Base-by-base conservation (phyloP, 2,329 filamentous ascomycete species). In the Ramularia endophylla region DNA sequence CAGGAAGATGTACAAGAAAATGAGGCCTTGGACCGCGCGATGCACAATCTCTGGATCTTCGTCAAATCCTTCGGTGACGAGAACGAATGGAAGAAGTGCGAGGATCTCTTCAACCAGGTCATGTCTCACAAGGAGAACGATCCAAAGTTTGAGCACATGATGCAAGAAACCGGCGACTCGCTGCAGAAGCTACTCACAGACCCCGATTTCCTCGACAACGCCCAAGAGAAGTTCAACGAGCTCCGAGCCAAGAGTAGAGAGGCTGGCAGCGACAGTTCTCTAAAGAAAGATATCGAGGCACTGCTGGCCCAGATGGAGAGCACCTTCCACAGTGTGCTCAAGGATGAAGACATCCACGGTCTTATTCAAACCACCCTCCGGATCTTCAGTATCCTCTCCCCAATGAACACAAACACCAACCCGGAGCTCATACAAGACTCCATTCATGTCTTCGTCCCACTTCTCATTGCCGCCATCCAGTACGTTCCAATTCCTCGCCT, bases 401-500 rank as follows among this genome's bases (percentile, higher is more conserved):
- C 83, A 0, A 64, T 71, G 0, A 74, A 83, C 44, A 65, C 75
- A 3, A 74, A 78, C 38, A 72, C 78, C 15, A 90, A 89, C 57
- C 68, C 72, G 0, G 83, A 87, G 19, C 71, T 97, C 2, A 66
- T 92, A 3, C 73, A 79, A 2, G 90, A 97, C 59, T 69, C 79
- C 3, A 73, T 87, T 52, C 83, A 90, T 44, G 79, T 90, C 9
- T 89, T 95, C 59, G 71, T 92, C 4, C 90, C 90, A 0, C 68
- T 87, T 9, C 57, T 88, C 3, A 76, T 95, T 43, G 75, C 86
- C 51, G 78, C 79, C 2, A 73, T 97, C 22, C 88, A 95, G 60
- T 88, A 87, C 64, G 69, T 97, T 3, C 90, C 90, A 0, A 92
- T 97, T 38, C 89, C 89, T 0, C 82, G 90, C 4, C 65, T 95